A percentile compares a stretch with the other conserved stretches of the same genome.
Evolutionary conservation across 805 yeast genomes (phyloP).

Genomic region (Tetrapisispora pingtungensis): DNA sequence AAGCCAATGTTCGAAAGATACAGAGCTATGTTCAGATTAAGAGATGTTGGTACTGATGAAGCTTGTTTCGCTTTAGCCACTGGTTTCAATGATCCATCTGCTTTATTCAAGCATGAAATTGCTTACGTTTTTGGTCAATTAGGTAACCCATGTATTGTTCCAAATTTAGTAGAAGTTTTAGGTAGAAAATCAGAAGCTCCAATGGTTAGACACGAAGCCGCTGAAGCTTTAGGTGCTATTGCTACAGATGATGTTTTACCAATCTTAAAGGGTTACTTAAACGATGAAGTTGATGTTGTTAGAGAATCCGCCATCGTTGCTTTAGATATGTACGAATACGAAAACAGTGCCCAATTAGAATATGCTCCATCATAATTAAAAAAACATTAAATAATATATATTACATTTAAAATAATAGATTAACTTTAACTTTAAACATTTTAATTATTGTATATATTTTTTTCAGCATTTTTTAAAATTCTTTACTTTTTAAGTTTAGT

Average conservation of each 20-base stretch:
- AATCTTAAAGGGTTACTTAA: constrained; percentile 64
- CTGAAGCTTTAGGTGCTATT: constrained; percentile 94
- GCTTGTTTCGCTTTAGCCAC: constrained; percentile 87
- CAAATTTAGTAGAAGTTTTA: constrained; percentile 73
- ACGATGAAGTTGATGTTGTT: constrained; percentile 81
- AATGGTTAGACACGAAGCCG: constrained; percentile 99
- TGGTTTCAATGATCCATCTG: constrained; percentile 84
- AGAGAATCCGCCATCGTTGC: constrained; percentile 97
- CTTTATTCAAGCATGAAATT: constrained; percentile 93
- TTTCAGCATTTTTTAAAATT: not conserved
- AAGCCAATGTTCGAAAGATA: constrained; percentile 85
- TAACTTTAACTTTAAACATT: too few relatives aligned
- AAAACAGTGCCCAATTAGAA: constrained; percentile 73
- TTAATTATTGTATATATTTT: not conserved
- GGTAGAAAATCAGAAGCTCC: constrained; percentile 76
- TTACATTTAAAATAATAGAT: not conserved
- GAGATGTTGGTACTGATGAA: constrained; percentile 89
- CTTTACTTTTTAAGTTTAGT: not conserved
- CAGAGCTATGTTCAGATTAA: constrained; percentile 94
- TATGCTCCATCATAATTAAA: constrained; percentile 34
- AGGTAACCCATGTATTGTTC: constrained; percentile 87
- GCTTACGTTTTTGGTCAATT: constrained; percentile 98
- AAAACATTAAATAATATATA: not conserved
- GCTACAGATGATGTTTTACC: constrained; percentile 95
- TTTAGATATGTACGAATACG: constrained; percentile 95